These are phyloP conservation scores for Peniophora sp. DNA, from an alignment of 1,284 basidiomycete species.

Conservation along the genomic window DNA sequence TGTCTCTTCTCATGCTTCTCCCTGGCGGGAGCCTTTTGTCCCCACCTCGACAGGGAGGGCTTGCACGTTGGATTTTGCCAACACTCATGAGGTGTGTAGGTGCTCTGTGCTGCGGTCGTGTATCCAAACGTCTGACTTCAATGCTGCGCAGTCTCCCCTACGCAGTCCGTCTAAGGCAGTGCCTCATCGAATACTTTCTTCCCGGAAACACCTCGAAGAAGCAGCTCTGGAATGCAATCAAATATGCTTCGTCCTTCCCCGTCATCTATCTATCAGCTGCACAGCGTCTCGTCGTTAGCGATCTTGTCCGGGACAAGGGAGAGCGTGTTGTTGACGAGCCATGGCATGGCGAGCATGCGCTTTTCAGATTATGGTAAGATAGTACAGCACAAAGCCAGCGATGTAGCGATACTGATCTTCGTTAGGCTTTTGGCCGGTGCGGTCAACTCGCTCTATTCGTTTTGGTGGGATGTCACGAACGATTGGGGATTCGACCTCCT, in stretches of 20 bases:
- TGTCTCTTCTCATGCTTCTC: constrained; percentile 75
- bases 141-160: constrained; percentile 71
- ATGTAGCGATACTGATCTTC: constrained; percentile 3
- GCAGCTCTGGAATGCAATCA: constrained; percentile 89
- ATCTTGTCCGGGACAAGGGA: constrained; percentile 45
- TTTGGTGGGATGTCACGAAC: constrained; percentile 99
- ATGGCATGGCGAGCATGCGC: constrained; percentile 71
- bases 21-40: constrained; percentile 68
- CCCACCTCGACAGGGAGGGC: constrained; percentile 54
- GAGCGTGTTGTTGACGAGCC: constrained; percentile 32
- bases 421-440: constrained; percentile 77
- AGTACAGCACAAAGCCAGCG: not conserved
- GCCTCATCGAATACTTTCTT: constrained; percentile 77
- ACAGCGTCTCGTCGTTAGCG: constrained; percentile 61
- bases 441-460: constrained; percentile 91
- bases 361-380: constrained; percentile 79
- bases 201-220: constrained; percentile 59
- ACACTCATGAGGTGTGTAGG: constrained; percentile 73
- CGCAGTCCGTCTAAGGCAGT: constrained; percentile 87
- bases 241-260: constrained; percentile 97
- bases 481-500: constrained; percentile 94
- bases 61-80: constrained; percentile 70
- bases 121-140: constrained; percentile 1
- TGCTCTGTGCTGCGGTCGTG: not conserved
- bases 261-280: constrained; percentile 92